Percentiles rank a stretch among this genome's conserved stretches.
Evolutionary conservation across 768 basidiomycete genomes (phyloP).

Genomic region (Austroboletus festivus): DNA sequence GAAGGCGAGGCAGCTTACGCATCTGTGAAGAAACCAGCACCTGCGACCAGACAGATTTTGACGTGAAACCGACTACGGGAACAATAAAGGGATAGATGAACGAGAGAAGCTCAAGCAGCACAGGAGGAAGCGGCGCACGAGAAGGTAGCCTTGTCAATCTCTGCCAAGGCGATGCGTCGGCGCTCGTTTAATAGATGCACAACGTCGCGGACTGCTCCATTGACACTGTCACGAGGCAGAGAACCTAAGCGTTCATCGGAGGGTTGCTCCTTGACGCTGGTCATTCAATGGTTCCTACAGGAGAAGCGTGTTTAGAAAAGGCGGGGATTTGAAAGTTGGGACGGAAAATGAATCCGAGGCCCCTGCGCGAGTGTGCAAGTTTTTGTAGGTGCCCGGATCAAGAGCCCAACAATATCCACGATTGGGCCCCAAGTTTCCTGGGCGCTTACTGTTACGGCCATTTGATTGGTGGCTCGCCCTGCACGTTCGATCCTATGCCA

Average conservation of each 20-base stretch:
- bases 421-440: background rate
- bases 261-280: background rate
- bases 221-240: background rate
- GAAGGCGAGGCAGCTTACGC: constrained; percentile 39
- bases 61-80: constrained; percentile 69
- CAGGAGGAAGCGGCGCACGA: background rate
- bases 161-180: background rate
- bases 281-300: background rate
- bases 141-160: background rate
- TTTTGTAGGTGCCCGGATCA: too few species aligned
- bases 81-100: background rate
- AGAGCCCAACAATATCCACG: too few species aligned
- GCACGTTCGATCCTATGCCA: background rate
- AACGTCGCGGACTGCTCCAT: background rate
- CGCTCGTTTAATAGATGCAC: background rate
- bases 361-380: too few species aligned
- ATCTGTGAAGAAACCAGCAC: constrained; percentile 88
- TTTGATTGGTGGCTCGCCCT: background rate
- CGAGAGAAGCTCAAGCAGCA: background rate
- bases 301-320: background rate
- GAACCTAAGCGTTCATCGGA: background rate
- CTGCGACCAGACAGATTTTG: constrained; percentile 62
- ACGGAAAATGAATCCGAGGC: background rate
- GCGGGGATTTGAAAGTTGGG: background rate
- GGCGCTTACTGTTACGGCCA: background rate